Base-by-base conservation (phyloP, 768 basidiomycete species). In the Phaeotremella fagi region DNA sequence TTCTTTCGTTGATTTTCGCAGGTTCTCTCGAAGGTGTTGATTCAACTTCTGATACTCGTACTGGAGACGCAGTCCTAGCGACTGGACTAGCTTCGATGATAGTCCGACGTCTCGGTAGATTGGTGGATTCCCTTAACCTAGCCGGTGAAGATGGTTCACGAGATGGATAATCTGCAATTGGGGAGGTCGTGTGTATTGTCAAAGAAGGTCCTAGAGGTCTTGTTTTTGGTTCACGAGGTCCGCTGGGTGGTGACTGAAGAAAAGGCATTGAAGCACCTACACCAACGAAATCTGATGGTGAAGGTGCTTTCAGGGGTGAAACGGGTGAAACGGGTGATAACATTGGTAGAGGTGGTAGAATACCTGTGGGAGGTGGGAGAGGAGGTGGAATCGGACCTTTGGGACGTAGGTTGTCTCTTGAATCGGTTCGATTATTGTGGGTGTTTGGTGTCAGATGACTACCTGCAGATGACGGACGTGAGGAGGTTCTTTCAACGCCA, bases 331-430 rank as follows among this genome's bases (percentile, higher is more conserved):
- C 12, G 14, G 23, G 43, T n/a, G n/a, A n/a, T n/a, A n/a, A n/a
- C n/a, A n/a, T n/a, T 16, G 63, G 63, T 20, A 64, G 41, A 18
- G 63, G 59, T 42, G 63, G 63, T 20, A 64, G 45, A 37, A 36
- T 38, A 43, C 49, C 60, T 5, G 56, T 60, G 4, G 63, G 63
- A 11, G 63, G 59, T 3, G 63, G 57, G 6, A 58, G 38, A 5
- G 53, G 46, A 26, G 61, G 57, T 38, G 58, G 55, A 6, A 52
- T 16, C 5, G 45, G 23, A 33, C 23, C 22, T 12, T 12, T 41
- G 16, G 44, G 42, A 6, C 53, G 48, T 18, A 33, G 38, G n/a
- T n/a, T n/a, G n/a, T n/a, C n/a, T n/a, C n/a, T n/a, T n/a, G n/a
- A n/a, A n/a, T n/a, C n/a, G n/a, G n/a, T n/a, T 51, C 6, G 59